A percentile compares a stretch with the other conserved stretches of the same genome.
These are phyloP conservation scores for Paramecium primaurelia DNA, from an alignment of 73 alveolate genomes.

Conservation along the genomic window DNA sequence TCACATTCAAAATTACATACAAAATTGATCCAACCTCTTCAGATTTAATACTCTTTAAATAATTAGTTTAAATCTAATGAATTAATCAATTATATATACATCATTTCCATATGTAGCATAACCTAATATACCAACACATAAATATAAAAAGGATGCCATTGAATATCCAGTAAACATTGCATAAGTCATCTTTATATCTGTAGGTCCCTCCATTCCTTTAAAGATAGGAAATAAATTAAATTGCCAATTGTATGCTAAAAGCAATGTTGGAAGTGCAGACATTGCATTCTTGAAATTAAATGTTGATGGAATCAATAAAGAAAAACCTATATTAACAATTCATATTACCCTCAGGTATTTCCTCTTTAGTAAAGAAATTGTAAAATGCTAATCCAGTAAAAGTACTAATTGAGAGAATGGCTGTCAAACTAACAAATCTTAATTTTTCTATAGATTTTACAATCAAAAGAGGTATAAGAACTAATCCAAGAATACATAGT, in stretches of 20 bases:
- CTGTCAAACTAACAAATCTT: conserved; percentile 12
- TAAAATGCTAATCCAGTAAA: conserved; percentile 4
- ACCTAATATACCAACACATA: conserved; percentile 29
- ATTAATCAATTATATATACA: neutral
- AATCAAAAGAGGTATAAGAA: neutral
- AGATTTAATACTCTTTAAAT: conserved; percentile 4
- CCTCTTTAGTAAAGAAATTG: neutral
- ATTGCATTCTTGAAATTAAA: neutral
- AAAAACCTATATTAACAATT: neutral
- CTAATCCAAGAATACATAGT: neutral
- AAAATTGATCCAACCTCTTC: neutral
- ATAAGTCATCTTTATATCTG: neutral
- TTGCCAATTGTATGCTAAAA: conserved; percentile 39
- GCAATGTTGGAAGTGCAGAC: conserved; percentile 22
- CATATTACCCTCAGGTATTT: neutral
- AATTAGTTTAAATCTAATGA: neutral
- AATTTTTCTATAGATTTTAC: conserved; percentile 47
- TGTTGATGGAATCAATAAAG: neutral
- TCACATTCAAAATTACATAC: conserved; percentile 1
- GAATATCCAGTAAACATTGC: conserved; percentile 31
- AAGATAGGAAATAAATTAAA: conserved; percentile 33
- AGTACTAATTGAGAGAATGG: neutral
- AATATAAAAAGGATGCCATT: conserved; percentile 30
- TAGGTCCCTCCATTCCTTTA: conserved; percentile 7
- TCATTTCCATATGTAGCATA: conserved; percentile 45